Evolutionary conservation across 2,329 filamentous ascomycete species (phyloP).

Genomic region (Aspergillus bombycis): DNA sequence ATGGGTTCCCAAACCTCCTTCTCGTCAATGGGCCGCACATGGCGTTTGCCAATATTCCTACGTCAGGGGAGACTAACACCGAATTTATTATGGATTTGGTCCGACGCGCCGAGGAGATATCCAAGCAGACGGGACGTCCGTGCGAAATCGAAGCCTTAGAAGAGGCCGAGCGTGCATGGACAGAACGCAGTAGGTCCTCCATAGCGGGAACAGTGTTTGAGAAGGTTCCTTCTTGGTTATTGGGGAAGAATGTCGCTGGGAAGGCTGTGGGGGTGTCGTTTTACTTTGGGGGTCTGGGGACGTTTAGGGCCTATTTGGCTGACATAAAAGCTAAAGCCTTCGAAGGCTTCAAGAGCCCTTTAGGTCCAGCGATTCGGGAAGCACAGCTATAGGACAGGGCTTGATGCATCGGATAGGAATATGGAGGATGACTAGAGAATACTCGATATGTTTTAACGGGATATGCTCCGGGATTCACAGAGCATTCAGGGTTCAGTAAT

Average conservation of each 20-base stretch:
- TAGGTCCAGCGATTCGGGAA: background rate
- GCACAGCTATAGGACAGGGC: background rate
- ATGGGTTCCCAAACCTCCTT: slow-evolving; percentile 51
- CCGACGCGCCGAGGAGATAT: slow-evolving; percentile 1
- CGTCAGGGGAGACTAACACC: slow-evolving; percentile 34
- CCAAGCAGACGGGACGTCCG: background rate
- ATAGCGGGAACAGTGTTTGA: slow-evolving; percentile 2
- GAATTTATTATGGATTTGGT: slow-evolving; percentile 20
- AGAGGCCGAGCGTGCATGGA: slow-evolving; percentile 10
- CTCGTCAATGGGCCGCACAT: slow-evolving; percentile 44
- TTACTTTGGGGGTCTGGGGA: slow-evolving; percentile 12
- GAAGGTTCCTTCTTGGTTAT: slow-evolving; percentile 12
- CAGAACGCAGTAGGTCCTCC: background rate
- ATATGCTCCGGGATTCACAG: background rate
- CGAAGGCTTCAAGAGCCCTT: slow-evolving; percentile 6
- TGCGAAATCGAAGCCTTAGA: slow-evolving; percentile 15
- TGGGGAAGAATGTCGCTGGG: slow-evolving; percentile 23
- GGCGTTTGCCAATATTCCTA: slow-evolving; percentile 39
- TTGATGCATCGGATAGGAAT: background rate
- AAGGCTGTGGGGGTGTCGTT: slow-evolving; percentile 17
- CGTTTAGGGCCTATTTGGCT: background rate
- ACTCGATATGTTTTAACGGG: background rate
- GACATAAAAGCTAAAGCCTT: slow-evolving; percentile 6
- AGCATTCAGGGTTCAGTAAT: background rate
- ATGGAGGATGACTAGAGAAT: background rate